Evolutionary conservation across 768 basidiomycete genomes (phyloP).

Genomic region (Tylopilus plumbeoviolaceoides): DNA sequence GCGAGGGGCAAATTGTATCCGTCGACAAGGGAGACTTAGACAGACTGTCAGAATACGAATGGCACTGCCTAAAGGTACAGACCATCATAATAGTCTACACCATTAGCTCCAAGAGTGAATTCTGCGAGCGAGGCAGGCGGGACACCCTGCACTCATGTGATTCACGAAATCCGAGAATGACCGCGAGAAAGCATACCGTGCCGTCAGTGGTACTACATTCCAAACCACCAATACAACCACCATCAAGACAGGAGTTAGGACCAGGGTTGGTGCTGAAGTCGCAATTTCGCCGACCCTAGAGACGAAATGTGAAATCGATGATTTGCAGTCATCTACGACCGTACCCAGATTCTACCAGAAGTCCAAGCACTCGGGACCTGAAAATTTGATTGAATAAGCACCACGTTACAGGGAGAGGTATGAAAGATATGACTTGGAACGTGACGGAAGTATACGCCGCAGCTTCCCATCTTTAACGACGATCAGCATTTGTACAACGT

Average conservation of each 20-base stretch:
- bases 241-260: constrained; percentile 54
- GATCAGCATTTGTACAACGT: not conserved
- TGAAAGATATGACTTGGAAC: constrained; percentile 18
- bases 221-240: constrained; percentile 69
- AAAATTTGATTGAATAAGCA: not conserved
- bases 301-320: not conserved
- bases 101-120: constrained; percentile 50
- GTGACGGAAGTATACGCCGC: constrained; percentile 22
- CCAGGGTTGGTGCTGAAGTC: constrained; percentile 52
- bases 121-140: constrained; percentile 70
- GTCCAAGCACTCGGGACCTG: constrained; percentile 62
- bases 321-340: not conserved
- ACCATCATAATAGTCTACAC: constrained; percentile 61
- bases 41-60: not conserved
- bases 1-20: constrained; percentile 61
- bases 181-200: constrained; percentile 34
- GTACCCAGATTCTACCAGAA: constrained; percentile 61
- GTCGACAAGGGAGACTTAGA: constrained; percentile 58
- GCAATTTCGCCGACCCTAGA: constrained; percentile 53
- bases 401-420: not conserved
- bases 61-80: not conserved
- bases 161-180: not conserved
- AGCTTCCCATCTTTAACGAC: constrained; percentile 32
- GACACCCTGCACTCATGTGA: constrained; percentile 39
- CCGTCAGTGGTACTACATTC: constrained; percentile 43